Evolutionary conservation across 2,329 filamentous ascomycete species (phyloP).

Genomic region (Colletotrichum scovillei): DNA sequence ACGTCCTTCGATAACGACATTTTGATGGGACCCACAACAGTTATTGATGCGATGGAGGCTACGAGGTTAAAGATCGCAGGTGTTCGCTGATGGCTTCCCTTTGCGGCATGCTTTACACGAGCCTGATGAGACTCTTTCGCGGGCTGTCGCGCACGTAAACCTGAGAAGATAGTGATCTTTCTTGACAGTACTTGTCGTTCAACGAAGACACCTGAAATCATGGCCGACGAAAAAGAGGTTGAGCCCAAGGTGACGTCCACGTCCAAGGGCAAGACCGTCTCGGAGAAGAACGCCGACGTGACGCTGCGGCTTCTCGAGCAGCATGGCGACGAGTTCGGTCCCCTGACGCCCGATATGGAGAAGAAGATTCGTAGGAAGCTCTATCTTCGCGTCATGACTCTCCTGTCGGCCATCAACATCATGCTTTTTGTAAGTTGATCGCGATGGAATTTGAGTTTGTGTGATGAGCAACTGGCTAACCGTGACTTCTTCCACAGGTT

Average conservation of each 20-base stretch:
- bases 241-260: conserved; percentile 2
- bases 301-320: conserved; percentile 49
- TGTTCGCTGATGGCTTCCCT: not conserved
- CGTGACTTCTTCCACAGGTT: conserved; percentile 40
- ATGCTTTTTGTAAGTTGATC: conserved; percentile 47
- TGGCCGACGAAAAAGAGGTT: conserved; percentile 25
- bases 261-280: conserved; percentile 25
- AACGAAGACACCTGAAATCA: not conserved
- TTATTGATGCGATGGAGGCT: not conserved
- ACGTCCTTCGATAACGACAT: conserved; percentile 4
- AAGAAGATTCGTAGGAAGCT: conserved; percentile 46
- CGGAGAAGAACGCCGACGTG: conserved; percentile 47
- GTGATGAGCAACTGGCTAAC: not conserved
- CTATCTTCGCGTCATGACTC: conserved; percentile 45
- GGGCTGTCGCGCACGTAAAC: too few species aligned
- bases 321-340: conserved; percentile 44
- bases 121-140: too few species aligned
- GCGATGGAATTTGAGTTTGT: too few species aligned
- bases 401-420: conserved; percentile 48
- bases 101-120: not conserved
- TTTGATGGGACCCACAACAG: not conserved
- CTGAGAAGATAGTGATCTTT: too few species aligned
- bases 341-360: conserved; percentile 46
- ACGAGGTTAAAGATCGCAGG: not conserved
- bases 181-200: too few species aligned